These are phyloP conservation scores for Zostera marina DNA, from an alignment of 116 monocot species.

Conservation along the genomic window DNA sequence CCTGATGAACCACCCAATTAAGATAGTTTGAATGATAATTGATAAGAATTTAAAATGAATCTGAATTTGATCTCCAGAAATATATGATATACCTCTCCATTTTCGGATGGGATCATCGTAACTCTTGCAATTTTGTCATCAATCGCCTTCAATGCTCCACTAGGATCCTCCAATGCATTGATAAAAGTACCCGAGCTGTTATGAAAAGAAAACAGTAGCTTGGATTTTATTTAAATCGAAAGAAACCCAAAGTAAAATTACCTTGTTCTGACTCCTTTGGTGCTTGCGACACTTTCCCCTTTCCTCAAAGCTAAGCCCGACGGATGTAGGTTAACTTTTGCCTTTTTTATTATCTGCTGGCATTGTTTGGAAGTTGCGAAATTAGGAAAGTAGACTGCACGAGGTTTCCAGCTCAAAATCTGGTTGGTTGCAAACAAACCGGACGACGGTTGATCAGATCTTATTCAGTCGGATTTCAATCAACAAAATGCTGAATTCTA, in stretches of 20 bases:
- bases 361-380: constrained; percentile 76
- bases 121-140: constrained; percentile 81
- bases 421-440: constrained; percentile 11
- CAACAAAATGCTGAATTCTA: too few relatives aligned
- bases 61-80: too few relatives aligned
- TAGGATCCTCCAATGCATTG: constrained; percentile 49
- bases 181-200: constrained; percentile 90
- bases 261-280: constrained; percentile 93
- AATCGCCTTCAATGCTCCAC: constrained; percentile 34
- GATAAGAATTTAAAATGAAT: too few relatives aligned
- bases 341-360: constrained; percentile 30
- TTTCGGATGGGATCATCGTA: constrained; percentile 76
- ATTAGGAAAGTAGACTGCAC: constrained; percentile 85
- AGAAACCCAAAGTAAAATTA: constrained; percentile 7
- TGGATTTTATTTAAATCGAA: background rate
- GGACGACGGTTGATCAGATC: too few relatives aligned
- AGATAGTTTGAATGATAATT: too few relatives aligned
- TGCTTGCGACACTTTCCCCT: constrained; percentile 76
- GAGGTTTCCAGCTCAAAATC: constrained; percentile 94
- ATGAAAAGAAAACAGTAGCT: background rate
- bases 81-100: constrained; percentile 79
- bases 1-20: constrained; percentile 54
- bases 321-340: constrained; percentile 47
- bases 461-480: too few relatives aligned
- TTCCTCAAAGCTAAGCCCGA: constrained; percentile 65